These are phyloP conservation scores for Chaetomium tenue DNA, from an alignment of 495 filamentous ascomycete genomes.

Conservation along the genomic window DNA sequence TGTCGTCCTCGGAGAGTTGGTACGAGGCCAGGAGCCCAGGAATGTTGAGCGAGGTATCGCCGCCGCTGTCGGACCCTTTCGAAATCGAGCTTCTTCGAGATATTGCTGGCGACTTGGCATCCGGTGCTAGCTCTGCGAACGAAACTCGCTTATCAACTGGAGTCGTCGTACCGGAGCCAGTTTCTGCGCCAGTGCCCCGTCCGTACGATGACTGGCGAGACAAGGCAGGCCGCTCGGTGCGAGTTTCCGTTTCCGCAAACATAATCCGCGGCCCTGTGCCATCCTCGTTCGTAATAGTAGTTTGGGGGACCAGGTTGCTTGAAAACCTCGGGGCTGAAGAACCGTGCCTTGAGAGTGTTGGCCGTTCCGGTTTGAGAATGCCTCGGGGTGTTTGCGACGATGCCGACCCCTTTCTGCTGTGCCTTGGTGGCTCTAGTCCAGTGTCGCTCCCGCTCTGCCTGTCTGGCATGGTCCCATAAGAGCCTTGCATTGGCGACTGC, in stretches of 20 bases:
- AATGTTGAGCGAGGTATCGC: conserved; percentile 38
- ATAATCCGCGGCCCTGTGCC: conserved; percentile 71
- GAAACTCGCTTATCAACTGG: conserved; percentile 65
- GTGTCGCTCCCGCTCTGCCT: conserved; percentile 1
- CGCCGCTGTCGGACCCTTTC: conserved; percentile 21
- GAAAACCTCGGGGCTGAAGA: conserved; percentile 60
- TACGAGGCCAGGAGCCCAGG: conserved; percentile 39
- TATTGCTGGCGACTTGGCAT: conserved; percentile 23
- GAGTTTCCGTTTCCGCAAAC: conserved; percentile 57
- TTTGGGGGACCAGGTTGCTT: conserved; percentile 71
- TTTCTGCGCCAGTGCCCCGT: conserved; percentile 58
- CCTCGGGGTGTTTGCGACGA: conserved; percentile 18
- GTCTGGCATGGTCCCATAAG: conserved; percentile 27
- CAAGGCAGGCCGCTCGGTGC: conserved; percentile 42
- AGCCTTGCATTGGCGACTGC: conserved; percentile 6
- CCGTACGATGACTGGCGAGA: conserved; percentile 50
- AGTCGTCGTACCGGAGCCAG: conserved; percentile 48
- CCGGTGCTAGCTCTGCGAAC: conserved; percentile 51
- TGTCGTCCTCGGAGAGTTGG: conserved; percentile 26
- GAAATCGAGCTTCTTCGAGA: conserved; percentile 37
- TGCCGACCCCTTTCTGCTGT: conserved; percentile 7
- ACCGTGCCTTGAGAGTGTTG: conserved; percentile 52
- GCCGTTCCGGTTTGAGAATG: conserved; percentile 37
- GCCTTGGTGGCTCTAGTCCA: conserved; percentile 5
- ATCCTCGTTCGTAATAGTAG: conserved; percentile 63